Percentiles rank a stretch among this genome's conserved stretches.
Evolutionary conservation across 495 filamentous ascomycete species (phyloP).

Genomic region (Aspergillus bertholletiae): DNA sequence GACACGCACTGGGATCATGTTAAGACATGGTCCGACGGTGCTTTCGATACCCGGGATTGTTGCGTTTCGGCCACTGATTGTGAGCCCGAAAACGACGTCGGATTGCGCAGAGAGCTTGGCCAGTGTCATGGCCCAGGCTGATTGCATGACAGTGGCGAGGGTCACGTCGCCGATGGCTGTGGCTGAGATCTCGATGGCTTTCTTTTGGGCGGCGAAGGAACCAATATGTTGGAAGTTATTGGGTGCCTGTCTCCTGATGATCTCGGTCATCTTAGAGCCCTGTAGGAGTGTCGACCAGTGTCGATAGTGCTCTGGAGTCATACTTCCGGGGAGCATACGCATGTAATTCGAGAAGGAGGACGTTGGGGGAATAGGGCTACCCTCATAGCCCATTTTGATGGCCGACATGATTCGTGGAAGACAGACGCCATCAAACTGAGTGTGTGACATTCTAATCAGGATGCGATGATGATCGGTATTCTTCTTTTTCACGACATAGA

Average conservation of each 20-base stretch:
- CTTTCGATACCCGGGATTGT: slow-evolving; percentile 50
- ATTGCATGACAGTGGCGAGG: slow-evolving; percentile 53
- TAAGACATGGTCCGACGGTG: slow-evolving; percentile 57
- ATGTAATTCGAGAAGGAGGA: slow-evolving; percentile 60
- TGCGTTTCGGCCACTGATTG: slow-evolving; percentile 55
- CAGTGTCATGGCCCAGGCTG: slow-evolving; percentile 53
- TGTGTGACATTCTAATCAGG: slow-evolving; percentile 64
- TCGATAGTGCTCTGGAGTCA: slow-evolving; percentile 52
- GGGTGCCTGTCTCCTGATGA: slow-evolving; percentile 35
- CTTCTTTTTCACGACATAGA: slow-evolving; percentile 53
- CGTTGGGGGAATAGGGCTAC: slow-evolving; percentile 37
- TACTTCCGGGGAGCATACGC: slow-evolving; percentile 41
- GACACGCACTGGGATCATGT: slow-evolving; percentile 57
- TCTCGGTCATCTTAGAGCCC: slow-evolving; percentile 44
- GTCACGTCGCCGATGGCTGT: slow-evolving; percentile 47
- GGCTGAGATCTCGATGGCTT: slow-evolving; percentile 37
- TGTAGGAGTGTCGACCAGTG: slow-evolving; percentile 42
- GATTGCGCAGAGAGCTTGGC: slow-evolving; percentile 46
- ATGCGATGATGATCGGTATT: slow-evolving; percentile 52
- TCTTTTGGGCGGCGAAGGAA: slow-evolving; percentile 34
- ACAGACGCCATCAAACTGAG: slow-evolving; percentile 72
- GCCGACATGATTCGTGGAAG: slow-evolving; percentile 58
- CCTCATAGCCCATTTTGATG: slow-evolving; percentile 50
- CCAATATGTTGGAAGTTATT: slow-evolving; percentile 37
- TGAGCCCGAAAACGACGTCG: slow-evolving; percentile 54